Conservation (phyloP, 768 basidiomycete species). For the Crepidotus variabilis region DNA sequence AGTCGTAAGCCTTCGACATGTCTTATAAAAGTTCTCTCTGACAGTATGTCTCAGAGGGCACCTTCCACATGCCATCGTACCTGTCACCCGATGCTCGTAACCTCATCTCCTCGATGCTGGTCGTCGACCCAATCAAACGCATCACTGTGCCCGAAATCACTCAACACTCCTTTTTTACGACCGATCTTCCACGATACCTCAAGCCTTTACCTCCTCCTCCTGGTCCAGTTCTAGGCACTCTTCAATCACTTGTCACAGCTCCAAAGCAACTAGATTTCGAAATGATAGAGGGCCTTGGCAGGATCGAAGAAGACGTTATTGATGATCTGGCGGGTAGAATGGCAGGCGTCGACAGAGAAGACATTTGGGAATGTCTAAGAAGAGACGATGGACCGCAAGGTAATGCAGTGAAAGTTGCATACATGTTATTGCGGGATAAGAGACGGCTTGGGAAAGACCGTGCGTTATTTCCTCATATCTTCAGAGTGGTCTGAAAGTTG, state of each 20-base stretch:
- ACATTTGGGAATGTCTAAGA: conserved; percentile 83
- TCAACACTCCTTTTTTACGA: conserved; percentile 85
- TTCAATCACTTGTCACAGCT: conserved; percentile 69
- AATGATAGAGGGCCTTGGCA: conserved; percentile 87
- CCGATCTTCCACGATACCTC: conserved; percentile 84
- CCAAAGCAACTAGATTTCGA: conserved; percentile 72
- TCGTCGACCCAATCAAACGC: conserved; percentile 91
- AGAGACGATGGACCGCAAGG: conserved; percentile 82
- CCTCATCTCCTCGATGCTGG: conserved; percentile 87
- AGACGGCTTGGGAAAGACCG: conserved; percentile 77
- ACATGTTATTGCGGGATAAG: conserved; percentile 90
- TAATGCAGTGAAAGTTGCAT: conserved; percentile 95
- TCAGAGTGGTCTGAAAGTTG: not conserved
- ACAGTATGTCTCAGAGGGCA: conserved; percentile 61
- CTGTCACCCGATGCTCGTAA: conserved; percentile 73
- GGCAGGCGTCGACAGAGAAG: conserved; percentile 72
- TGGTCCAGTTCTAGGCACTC: conserved; percentile 71
- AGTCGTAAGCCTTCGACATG: conserved; percentile 51
- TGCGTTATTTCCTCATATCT: conserved; percentile 37
- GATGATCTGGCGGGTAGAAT: conserved; percentile 75
- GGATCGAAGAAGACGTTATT: conserved; percentile 89
- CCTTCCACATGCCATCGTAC: conserved; percentile 80
- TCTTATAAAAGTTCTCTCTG: conserved; percentile 2
- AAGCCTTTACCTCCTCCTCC: conserved; percentile 74
- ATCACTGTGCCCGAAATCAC: conserved; percentile 93